phyloP scores from a whole-genome alignment of 495 filamentous ascomycete genomes.

The Penicillium alfredii region DNA sequence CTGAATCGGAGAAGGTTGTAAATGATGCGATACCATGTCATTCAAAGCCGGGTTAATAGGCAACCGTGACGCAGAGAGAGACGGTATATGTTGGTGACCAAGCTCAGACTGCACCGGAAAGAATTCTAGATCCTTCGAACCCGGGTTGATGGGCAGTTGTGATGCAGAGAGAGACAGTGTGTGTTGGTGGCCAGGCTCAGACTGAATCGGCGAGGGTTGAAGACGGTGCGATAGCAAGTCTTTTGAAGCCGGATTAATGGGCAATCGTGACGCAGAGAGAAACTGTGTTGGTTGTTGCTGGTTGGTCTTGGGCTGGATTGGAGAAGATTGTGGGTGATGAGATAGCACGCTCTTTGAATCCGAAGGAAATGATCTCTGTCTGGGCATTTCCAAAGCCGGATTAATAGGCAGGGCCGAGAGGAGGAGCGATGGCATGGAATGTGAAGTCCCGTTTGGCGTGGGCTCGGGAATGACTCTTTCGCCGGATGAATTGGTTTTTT shows the following conservation, averaged over 20 bases:
- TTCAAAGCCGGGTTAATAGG: not conserved
- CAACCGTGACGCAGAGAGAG: not conserved
- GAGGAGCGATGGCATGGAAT: constrained; percentile 10
- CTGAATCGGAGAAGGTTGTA: too few relatives aligned
- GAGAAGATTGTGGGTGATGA: not conserved
- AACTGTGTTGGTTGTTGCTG: too few relatives aligned
- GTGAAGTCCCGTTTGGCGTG: not conserved
- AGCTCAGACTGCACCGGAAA: too few relatives aligned
- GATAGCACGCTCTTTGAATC: not conserved
- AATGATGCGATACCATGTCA: too few relatives aligned
- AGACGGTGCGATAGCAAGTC: too few relatives aligned
- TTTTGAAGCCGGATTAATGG: not conserved
- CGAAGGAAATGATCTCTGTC: constrained; percentile 4
- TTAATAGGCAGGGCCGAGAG: constrained; percentile 19
- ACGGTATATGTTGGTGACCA: too few relatives aligned
- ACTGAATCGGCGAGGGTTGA: too few relatives aligned
- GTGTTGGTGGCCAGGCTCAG: constrained; percentile 2
- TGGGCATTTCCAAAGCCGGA: constrained; percentile 7
- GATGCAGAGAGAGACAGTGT: constrained; percentile 25
- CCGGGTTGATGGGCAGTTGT: constrained; percentile 35
- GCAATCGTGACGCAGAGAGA: not conserved
- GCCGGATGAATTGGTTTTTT: too few relatives aligned
- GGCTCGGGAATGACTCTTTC: not conserved
- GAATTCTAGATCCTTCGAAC: constrained; percentile 13
- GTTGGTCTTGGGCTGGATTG: constrained; percentile 1